A percentile compares a stretch with the other conserved stretches of the same genome.
Conservation (phyloP, 228 moss, liverwort and hornwort species). For the Sphagnum magellanicum region DNA sequence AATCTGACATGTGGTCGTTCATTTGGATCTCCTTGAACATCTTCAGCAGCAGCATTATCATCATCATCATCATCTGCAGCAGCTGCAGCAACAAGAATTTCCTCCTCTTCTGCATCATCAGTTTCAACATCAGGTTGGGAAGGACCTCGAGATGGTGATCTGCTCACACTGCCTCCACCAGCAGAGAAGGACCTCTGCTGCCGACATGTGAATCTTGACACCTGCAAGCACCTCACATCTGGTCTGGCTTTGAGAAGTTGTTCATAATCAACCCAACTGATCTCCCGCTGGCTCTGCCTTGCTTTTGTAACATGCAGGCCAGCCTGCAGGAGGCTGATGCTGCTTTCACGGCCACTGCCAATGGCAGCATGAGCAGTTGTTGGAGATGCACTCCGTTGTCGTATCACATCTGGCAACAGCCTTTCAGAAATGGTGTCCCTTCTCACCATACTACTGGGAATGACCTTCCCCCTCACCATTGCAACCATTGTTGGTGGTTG, state of each 20-base stretch:
- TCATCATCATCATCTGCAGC: conserved; percentile 1
- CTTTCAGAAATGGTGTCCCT: conserved; percentile 5
- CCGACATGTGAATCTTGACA: no score
- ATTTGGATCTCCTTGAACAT: conserved; percentile 12
- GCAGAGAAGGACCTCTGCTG: conserved; percentile 9
- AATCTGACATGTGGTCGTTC: conserved; percentile 43
- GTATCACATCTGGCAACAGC: conserved; percentile 4
- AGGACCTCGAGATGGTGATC: conserved; percentile 32
- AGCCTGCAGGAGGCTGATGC: not conserved
- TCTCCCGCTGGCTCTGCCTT: conserved; percentile 31
- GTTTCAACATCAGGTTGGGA: not conserved
- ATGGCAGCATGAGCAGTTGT: conserved; percentile 9
- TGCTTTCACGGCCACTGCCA: conserved; percentile 1
- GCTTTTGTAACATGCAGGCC: conserved; percentile 7
- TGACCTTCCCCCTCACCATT: conserved; percentile 1
- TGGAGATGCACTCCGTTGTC: conserved; percentile 23
- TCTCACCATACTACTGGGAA: conserved; percentile 4
- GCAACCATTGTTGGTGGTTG: no score
- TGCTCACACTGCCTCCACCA: conserved; percentile 21
- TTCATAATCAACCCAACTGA: conserved; percentile 80
- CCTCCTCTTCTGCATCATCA: conserved; percentile 8
- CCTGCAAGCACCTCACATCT: conserved; percentile 28
- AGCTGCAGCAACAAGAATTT: conserved; percentile 16
- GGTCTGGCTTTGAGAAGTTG: conserved; percentile 55
- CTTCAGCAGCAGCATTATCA: conserved; percentile 4